Conservation (phyloP, 257 asterid genomes). For the Nemophila menziesii region DNA sequence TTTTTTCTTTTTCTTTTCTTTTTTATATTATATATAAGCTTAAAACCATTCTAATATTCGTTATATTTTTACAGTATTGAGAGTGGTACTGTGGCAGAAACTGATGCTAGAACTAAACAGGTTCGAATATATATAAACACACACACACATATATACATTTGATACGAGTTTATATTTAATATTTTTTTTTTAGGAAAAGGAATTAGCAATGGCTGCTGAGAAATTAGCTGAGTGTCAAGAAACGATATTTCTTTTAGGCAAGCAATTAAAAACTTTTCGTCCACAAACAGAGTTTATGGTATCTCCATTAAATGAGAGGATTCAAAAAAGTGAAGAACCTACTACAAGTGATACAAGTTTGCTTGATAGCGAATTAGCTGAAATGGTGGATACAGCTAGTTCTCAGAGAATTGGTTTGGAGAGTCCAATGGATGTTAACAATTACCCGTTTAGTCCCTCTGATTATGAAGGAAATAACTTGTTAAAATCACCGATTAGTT, state of each 20-base stretch:
- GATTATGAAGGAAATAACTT: conserved; percentile 36
- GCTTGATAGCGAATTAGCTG: conserved; percentile 31
- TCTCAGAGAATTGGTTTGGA: conserved; percentile 33
- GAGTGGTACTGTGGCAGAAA: conserved; percentile 9
- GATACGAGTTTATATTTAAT: neutral
- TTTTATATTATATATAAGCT: too few relatives aligned
- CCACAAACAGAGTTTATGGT: conserved; percentile 35
- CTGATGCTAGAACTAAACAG: conserved; percentile 12
- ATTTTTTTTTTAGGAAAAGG: conserved; percentile 41
- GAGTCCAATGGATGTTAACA: conserved; percentile 33
- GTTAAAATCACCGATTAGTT: conserved; percentile 33
- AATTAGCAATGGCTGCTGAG: conserved; percentile 59
- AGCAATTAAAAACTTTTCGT: conserved; percentile 51
- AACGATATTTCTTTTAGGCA: conserved; percentile 63
- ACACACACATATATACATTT: neutral
- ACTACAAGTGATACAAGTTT: conserved; percentile 30
- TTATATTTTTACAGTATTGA: conserved; percentile 10
- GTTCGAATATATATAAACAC: conserved; percentile 3
- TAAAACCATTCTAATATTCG: neutral
- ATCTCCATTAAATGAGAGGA: conserved; percentile 23
- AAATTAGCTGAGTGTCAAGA: conserved; percentile 76
- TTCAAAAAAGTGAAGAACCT: conserved; percentile 31
- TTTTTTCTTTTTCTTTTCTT: too few relatives aligned
- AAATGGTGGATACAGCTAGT: conserved; percentile 24
- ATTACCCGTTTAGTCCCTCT: conserved; percentile 28